Base-by-base conservation (phyloP, 2,329 filamentous ascomycete genomes). In the Cordyceps tenuipes region DNA sequence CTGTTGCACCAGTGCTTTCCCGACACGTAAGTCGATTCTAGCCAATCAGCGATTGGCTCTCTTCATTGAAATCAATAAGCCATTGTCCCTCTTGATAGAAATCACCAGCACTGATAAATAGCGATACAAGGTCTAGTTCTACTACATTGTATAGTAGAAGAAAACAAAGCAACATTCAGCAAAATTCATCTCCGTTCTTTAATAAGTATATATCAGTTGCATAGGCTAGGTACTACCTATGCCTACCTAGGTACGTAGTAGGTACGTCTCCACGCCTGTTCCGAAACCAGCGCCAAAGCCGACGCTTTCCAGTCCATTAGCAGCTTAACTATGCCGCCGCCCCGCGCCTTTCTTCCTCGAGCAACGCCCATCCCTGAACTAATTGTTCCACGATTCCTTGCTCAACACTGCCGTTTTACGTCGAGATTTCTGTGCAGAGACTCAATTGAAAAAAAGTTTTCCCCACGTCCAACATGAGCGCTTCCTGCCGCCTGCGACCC, bases 401-500 rank as follows among this genome's bases (percentile, higher is more conserved):
- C 19, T 31, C 26, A 5, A 36, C 46, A 39, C 15, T 26, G n/a
- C 23, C 26, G 10, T 12, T 17, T 41, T 21, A 26, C 12, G 36
- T 52, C n/a, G 51, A 9, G 5, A 51, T 34, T 17, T 15, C 10
- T 50, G 26, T 51, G 19, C 15, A 36, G 26, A 36, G 43, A 36
- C 5, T 50, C 44, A 56, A 54, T 60, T 55, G 36, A 19, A 7
- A 51, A 15, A 34, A n/a, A 5, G 6, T 7, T 7, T 13, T 21
- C 57, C 47, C 9, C 50, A 31, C 59, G 44, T 52, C 62, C 66
- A 70, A 58, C 57, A 82, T 82, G 80, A 82, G 81, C 67, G 70
- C 79, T 47, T 72, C 86, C 61, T 80, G 83, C 66, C 80, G 78
- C 66, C 73, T 88, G 68, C 80, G 83, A 70, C 82, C 89, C 50